Evolutionary conservation across 2,329 filamentous ascomycete species (phyloP).

Genomic region (Phymatotrichopsis omnivora): DNA sequence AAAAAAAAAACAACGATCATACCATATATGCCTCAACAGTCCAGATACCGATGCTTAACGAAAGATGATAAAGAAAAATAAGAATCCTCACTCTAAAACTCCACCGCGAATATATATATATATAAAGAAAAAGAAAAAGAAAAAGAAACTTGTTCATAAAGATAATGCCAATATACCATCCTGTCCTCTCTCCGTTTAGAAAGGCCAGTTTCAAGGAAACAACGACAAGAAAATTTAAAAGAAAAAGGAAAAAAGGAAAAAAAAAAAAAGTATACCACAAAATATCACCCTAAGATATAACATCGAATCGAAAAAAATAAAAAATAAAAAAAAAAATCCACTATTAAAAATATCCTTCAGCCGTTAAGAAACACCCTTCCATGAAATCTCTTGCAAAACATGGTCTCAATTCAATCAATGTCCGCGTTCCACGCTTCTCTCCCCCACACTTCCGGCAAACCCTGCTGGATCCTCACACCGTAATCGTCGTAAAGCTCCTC

Average conservation of each 20-base stretch:
- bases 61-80: background rate
- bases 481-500: constrained; percentile 18
- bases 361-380: constrained; percentile 1
- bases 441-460: background rate
- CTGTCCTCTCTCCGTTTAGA: background rate
- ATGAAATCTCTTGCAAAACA: constrained; percentile 2
- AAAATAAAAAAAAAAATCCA: constrained; percentile 4
- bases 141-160: background rate
- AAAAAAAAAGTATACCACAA: constrained; percentile 1
- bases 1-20: too few species aligned
- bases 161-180: background rate
- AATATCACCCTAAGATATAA: constrained; percentile 16
- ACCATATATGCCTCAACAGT: too few species aligned
- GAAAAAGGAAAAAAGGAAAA: constrained; percentile 2
- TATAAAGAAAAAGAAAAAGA: background rate
- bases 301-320: constrained; percentile 3
- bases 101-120: background rate
- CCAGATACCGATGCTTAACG: too few species aligned
- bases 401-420: constrained; percentile 3
- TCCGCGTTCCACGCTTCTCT: constrained; percentile 13
- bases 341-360: constrained; percentile 7
- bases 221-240: background rate
- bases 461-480: constrained; percentile 11
- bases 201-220: too few species aligned
- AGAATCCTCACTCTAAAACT: background rate